Conservation (phyloP, 257 asterid species). For the Nicotiana attenuata region DNA sequence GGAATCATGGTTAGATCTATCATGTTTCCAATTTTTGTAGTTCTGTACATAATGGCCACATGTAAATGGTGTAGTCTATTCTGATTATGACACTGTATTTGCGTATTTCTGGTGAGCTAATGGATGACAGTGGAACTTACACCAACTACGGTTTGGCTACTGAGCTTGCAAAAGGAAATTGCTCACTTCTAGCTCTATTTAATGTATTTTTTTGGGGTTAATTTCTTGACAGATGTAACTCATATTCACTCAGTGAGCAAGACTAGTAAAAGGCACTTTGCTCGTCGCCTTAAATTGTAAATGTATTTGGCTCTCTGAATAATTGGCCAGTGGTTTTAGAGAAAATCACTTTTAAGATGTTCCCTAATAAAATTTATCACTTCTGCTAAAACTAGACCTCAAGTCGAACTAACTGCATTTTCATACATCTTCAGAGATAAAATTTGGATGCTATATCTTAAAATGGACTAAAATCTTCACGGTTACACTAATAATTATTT, state of each 20-base stretch:
- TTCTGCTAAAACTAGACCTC: background rate
- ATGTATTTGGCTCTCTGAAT: background rate
- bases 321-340: background rate
- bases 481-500: background rate
- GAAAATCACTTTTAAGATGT: background rate
- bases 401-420: background rate
- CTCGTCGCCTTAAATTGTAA: background rate
- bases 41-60: conserved; percentile 2
- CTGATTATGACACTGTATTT: background rate
- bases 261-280: background rate
- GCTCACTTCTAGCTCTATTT: background rate
- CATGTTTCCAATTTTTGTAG: background rate
- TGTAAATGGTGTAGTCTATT: background rate
- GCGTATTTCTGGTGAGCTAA: background rate
- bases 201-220: background rate
- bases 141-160: background rate
- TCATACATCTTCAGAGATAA: background rate
- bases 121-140: background rate
- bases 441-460: background rate
- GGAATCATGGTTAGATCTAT: background rate
- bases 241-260: background rate
- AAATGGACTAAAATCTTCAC: background rate
- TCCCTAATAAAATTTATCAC: background rate
- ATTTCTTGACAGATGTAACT: background rate
- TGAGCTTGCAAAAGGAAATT: background rate